Evolutionary conservation across 2,329 filamentous ascomycete genomes (phyloP).

Genomic region (Phialocephala subalpina): DNA sequence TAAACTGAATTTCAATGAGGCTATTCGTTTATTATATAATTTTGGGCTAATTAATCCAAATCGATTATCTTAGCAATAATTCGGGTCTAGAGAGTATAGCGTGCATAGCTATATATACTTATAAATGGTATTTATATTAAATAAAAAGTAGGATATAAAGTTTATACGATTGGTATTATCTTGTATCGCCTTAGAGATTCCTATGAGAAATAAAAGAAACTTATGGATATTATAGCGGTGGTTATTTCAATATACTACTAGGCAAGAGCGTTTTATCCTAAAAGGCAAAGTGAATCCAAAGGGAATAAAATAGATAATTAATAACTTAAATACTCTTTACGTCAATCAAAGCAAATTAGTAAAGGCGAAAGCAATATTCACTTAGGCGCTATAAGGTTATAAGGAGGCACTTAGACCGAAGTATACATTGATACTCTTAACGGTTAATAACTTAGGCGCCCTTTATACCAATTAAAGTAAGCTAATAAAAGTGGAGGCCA

Average conservation of each 20-base stretch:
- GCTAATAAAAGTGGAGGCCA: too few species aligned
- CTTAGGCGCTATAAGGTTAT: too few species aligned
- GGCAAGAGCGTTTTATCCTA: constrained; percentile 16
- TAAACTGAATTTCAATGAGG: constrained; percentile 18
- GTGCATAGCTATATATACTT: constrained; percentile 23
- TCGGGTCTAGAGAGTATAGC: constrained; percentile 22
- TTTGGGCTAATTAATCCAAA: constrained; percentile 18
- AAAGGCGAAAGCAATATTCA: too few species aligned
- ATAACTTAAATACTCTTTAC: constrained; percentile 38
- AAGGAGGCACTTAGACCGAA: too few species aligned
- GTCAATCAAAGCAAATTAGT: too few species aligned
- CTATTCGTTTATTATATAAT: constrained; percentile 13
- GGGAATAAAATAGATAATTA: constrained; percentile 18
- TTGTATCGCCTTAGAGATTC: constrained; percentile 16
- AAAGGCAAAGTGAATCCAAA: constrained; percentile 26
- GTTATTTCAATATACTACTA: constrained; percentile 16
- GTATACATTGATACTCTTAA: too few species aligned
- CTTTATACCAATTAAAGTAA: too few species aligned
- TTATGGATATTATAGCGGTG: constrained; percentile 18
- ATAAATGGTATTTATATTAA: constrained; percentile 19
- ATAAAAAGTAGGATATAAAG: constrained; percentile 17
- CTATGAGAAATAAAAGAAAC: not conserved
- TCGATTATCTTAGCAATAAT: constrained; percentile 8
- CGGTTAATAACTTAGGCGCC: too few species aligned
- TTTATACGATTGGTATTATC: constrained; percentile 15